Evolutionary conservation across 2,329 filamentous ascomycete genomes (phyloP).

Genomic region (Colletotrichum camelliae): DNA sequence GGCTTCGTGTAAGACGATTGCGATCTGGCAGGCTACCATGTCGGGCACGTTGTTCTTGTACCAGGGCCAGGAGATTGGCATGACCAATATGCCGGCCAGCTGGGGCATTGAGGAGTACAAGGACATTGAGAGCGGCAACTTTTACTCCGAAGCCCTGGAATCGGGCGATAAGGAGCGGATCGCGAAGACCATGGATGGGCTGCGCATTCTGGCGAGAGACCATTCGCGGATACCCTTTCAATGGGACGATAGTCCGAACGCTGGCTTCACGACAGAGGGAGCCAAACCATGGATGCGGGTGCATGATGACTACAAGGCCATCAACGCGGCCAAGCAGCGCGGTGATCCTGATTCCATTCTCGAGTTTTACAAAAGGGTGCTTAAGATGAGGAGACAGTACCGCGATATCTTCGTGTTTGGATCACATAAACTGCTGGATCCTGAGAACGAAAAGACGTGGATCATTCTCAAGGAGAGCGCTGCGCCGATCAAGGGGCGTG

Average conservation of each 20-base stretch:
- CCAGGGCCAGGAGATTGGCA: constrained; percentile 67
- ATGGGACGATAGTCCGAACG: constrained; percentile 63
- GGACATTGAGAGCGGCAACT: constrained; percentile 58
- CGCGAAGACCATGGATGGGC: constrained; percentile 51
- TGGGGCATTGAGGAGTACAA: constrained; percentile 61
- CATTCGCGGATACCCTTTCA: constrained; percentile 71
- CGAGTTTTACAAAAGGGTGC: constrained; percentile 62
- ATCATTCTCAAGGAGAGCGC: constrained; percentile 53
- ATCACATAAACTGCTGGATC: constrained; percentile 58
- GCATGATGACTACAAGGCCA: constrained; percentile 59
- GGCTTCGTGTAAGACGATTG: constrained; percentile 57
- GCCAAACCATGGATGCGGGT: constrained; percentile 71
- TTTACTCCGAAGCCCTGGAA: constrained; percentile 50
- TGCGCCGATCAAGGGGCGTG: constrained; percentile 8
- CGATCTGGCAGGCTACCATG: constrained; percentile 52
- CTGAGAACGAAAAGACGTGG: constrained; percentile 59
- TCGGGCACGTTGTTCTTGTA: constrained; percentile 63
- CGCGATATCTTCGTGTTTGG: constrained; percentile 68
- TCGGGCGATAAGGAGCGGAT: constrained; percentile 40
- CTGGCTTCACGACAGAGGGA: constrained; percentile 60
- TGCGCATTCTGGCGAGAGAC: constrained; percentile 66
- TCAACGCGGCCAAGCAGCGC: constrained; percentile 61
- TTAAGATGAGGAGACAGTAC: constrained; percentile 58
- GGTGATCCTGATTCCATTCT: constrained; percentile 55
- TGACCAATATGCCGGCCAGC: constrained; percentile 57